Conservation (phyloP, 2,329 filamentous ascomycete genomes). For the Phyllosticta ampelicida region DNA sequence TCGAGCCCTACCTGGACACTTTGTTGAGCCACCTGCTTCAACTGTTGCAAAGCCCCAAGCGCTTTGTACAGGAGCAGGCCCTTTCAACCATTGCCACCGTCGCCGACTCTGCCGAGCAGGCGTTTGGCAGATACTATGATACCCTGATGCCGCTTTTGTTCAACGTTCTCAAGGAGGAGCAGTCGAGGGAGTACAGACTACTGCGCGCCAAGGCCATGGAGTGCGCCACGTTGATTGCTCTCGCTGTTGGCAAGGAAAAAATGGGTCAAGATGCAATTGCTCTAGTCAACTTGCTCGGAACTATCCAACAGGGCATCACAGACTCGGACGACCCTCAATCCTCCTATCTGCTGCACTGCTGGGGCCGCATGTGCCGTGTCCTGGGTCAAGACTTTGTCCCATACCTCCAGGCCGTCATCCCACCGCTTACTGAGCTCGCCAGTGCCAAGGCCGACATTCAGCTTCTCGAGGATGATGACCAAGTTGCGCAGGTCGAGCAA, state of each 20-base stretch:
- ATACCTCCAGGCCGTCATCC: slow-evolving; percentile 88
- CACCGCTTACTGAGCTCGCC: slow-evolving; percentile 79
- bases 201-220: slow-evolving; percentile 98
- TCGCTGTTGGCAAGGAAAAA: slow-evolving; percentile 88
- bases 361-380: slow-evolving; percentile 97
- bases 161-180: slow-evolving; percentile 77
- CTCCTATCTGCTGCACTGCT: slow-evolving; percentile 96
- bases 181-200: slow-evolving; percentile 84
- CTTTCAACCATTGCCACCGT: slow-evolving; percentile 97
- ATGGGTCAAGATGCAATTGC: slow-evolving; percentile 80
- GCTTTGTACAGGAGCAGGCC: slow-evolving; percentile 95
- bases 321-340: slow-evolving; percentile 93
- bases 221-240: slow-evolving; percentile 88
- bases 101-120: slow-evolving; percentile 92
- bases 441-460: slow-evolving; percentile 96
- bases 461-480: slow-evolving; percentile 86
- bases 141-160: slow-evolving; percentile 92
- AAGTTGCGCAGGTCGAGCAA: slow-evolving; percentile 82
- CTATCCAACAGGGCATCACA: slow-evolving; percentile 69
- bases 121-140: slow-evolving; percentile 91
- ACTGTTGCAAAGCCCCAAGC: slow-evolving; percentile 81
- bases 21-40: slow-evolving; percentile 77
- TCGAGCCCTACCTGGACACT: slow-evolving; percentile 88
- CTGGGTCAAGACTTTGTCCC: slow-evolving; percentile 83
- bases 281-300: slow-evolving; percentile 75